Conservation (phyloP, 306 rosid species). For the Hippophae gyantsensis region DNA sequence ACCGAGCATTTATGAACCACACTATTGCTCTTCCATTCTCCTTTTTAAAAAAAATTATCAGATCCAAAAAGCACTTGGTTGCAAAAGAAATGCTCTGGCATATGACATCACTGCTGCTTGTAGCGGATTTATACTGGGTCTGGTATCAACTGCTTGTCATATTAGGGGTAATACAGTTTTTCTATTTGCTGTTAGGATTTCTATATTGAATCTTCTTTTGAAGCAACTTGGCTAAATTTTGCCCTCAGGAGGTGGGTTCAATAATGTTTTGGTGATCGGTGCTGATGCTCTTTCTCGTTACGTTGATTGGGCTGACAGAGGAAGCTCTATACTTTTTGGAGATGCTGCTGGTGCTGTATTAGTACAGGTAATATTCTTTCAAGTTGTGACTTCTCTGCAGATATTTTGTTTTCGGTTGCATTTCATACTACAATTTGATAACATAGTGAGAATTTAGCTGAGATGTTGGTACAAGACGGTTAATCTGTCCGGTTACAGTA, state of each 20-base stretch:
- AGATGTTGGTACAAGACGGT: no score
- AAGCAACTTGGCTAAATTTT: conserved; percentile 16
- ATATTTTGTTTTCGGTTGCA: no score
- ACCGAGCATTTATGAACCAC: not conserved
- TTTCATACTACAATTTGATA: no score
- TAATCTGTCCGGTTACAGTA: no score
- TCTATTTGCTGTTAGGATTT: conserved; percentile 2
- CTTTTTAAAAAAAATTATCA: conserved; percentile 19
- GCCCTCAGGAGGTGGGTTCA: conserved; percentile 78
- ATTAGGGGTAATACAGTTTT: conserved; percentile 65
- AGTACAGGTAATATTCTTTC: conserved; percentile 50
- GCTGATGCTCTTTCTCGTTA: conserved; percentile 92
- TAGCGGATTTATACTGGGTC: conserved; percentile 85
- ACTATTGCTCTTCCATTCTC: not conserved
- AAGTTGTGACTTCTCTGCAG: not conserved
- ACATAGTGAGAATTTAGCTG: no score
- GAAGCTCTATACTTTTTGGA: conserved; percentile 87
- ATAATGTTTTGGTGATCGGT: conserved; percentile 81
- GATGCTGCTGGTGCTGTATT: conserved; percentile 98
- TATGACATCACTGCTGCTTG: conserved; percentile 99
- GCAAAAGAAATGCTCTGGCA: conserved; percentile 63
- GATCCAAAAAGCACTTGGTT: conserved; percentile 72
- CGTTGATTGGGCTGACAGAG: conserved; percentile 95
- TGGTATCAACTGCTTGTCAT: conserved; percentile 86
- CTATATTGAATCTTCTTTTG: conserved; percentile 10